These are phyloP conservation scores for Centrapalus pauciflorus DNA, from an alignment of 129 eudicot genomes.

Conservation along the genomic window DNA sequence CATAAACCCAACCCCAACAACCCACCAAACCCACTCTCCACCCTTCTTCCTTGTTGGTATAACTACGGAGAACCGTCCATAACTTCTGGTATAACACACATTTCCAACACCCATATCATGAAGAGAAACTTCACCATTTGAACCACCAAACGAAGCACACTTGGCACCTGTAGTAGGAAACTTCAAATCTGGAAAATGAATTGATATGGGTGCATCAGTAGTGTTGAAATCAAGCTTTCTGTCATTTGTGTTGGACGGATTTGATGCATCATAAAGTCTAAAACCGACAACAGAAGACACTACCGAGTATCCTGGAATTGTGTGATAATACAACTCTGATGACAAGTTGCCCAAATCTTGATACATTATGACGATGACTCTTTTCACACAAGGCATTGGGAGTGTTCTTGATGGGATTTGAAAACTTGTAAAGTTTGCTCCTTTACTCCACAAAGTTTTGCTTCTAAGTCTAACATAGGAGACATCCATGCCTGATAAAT, in stretches of 20 bases:
- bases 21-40: constrained; percentile 32
- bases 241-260: constrained; percentile 10
- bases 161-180: constrained; percentile 9
- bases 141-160: constrained; percentile 45
- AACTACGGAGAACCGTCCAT: constrained; percentile 50
- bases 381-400: constrained; percentile 53
- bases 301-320: constrained; percentile 35
- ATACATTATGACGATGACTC: constrained; percentile 42
- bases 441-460: constrained; percentile 55
- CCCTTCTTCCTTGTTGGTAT: constrained; percentile 30
- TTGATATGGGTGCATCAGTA: constrained; percentile 35
- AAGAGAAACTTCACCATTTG: constrained; percentile 27
- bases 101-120: constrained; percentile 23
- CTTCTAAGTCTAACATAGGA: constrained; percentile 48
- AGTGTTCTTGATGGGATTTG: constrained; percentile 56
- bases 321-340: constrained; percentile 35
- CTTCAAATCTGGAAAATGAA: constrained; percentile 30
- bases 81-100: constrained; percentile 40
- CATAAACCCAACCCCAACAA: constrained; percentile 32
- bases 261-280: constrained; percentile 55
- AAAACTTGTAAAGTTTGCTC: constrained; percentile 54
- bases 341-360: constrained; percentile 69
- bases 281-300: constrained; percentile 52
- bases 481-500: constrained; percentile 50
- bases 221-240: constrained; percentile 43